Conservation (phyloP, 163 green algal species). For the Scenedesmus sp. region DNA sequence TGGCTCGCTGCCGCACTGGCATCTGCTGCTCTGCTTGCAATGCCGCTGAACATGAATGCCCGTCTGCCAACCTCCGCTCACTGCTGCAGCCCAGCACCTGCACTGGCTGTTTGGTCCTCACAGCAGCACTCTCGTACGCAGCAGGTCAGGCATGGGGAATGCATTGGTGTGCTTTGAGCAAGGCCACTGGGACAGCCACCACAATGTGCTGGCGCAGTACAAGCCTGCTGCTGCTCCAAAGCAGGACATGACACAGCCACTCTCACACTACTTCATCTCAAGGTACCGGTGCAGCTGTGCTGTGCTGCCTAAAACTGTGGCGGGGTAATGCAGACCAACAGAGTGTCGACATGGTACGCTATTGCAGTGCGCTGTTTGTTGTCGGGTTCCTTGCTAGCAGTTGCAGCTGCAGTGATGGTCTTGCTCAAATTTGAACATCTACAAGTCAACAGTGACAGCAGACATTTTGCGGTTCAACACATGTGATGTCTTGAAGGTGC, state of each 20-base stretch:
- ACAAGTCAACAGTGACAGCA: no score
- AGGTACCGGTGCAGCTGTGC: neutral
- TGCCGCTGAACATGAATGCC: neutral
- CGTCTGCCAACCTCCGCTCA: neutral
- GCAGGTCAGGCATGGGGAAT: conserved; percentile 33
- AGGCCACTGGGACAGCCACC: conserved; percentile 38
- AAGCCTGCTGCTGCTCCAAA: neutral
- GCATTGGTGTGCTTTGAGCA: conserved; percentile 28
- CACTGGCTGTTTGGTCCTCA: neutral
- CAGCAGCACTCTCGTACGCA: neutral
- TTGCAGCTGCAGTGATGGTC: no score
- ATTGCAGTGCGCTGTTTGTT: neutral
- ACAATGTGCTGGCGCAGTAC: neutral
- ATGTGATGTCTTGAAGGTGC: no score
- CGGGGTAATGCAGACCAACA: neutral
- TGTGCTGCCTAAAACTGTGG: neutral
- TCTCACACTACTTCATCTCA: conserved; percentile 53
- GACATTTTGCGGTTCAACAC: no score
- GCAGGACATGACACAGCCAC: conserved; percentile 45
- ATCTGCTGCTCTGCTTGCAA: neutral
- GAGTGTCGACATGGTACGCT: neutral
- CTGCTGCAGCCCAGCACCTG: neutral
- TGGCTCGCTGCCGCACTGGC: neutral
- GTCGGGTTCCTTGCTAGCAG: neutral
- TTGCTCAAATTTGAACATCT: no score